Conservation (phyloP, 345 rosid genomes). For the Eucalyptus rudis region DNA sequence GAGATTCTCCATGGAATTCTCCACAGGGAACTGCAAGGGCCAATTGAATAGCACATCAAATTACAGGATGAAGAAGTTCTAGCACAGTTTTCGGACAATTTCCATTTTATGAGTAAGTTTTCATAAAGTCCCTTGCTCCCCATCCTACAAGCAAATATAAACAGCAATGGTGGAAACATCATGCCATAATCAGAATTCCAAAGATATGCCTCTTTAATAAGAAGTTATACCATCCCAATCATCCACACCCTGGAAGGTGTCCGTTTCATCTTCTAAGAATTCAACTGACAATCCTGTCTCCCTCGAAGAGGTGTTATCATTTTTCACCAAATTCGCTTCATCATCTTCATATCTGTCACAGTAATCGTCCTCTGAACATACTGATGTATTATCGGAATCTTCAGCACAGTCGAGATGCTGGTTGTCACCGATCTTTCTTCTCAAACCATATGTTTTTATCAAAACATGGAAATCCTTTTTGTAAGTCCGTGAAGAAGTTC, state of each 20-base stretch:
- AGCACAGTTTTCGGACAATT: not conserved
- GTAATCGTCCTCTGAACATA: not conserved
- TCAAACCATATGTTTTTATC: constrained; percentile 30
- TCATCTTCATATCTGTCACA: constrained; percentile 5
- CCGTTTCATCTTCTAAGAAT: constrained; percentile 65
- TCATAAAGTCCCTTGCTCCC: not conserved
- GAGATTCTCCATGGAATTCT: constrained; percentile 42
- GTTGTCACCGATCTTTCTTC: constrained; percentile 17
- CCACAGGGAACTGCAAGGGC: constrained; percentile 56
- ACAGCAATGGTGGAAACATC: not conserved
- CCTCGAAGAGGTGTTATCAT: constrained; percentile 10
- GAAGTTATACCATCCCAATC: constrained; percentile 78
- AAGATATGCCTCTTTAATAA: not conserved
- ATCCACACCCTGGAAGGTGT: constrained; percentile 47
- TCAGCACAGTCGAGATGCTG: constrained; percentile 2
- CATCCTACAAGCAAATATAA: not conserved
- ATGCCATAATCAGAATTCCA: not conserved
- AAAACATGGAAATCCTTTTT: constrained; percentile 43
- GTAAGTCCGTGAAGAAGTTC: constrained; percentile 58
- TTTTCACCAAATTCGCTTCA: constrained; percentile 17
- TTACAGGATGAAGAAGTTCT: not conserved
- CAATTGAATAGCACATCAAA: not conserved
- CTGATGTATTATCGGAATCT: constrained; percentile 15
- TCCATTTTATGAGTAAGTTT: not conserved
- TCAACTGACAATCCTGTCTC: constrained; percentile 45